Conservation (phyloP, 1,284 basidiomycete species). For the Pisolithus thermaeus region DNA sequence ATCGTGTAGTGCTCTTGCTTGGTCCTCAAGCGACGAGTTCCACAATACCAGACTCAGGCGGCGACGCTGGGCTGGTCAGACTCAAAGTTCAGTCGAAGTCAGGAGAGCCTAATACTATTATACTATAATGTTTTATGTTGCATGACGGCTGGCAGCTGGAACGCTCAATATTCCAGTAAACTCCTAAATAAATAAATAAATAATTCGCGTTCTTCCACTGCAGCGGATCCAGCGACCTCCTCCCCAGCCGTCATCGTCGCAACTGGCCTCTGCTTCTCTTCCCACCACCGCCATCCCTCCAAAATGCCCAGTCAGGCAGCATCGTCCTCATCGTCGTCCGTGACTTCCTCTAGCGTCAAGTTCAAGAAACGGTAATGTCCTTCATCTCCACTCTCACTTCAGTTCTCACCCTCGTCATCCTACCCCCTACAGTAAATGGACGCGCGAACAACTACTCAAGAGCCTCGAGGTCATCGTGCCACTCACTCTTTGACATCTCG, state of each 20-base stretch:
- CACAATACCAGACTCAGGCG: too few species aligned
- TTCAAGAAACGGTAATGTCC: constrained; percentile 33
- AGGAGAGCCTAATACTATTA: too few species aligned
- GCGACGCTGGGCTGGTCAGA: too few species aligned
- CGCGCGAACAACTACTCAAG: constrained; percentile 56
- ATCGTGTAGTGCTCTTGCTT: too few species aligned
- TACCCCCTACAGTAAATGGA: constrained; percentile 43
- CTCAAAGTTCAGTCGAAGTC: too few species aligned
- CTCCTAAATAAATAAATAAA: constrained; percentile 2
- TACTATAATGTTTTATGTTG: too few species aligned
- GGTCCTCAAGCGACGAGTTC: too few species aligned
- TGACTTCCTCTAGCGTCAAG: constrained; percentile 17
- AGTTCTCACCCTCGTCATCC: constrained; percentile 18
- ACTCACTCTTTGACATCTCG: constrained; percentile 6
- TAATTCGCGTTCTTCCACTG: constrained; percentile 29
- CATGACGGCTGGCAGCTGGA: too few species aligned
- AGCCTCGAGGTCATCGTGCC: constrained; percentile 46
- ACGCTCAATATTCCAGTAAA: too few species aligned
- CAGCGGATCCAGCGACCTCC: constrained; percentile 27
- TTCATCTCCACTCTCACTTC: constrained; percentile 15
- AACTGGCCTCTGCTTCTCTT: constrained; percentile 33
- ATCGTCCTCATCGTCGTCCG: constrained; percentile 21
- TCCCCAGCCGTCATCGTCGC: constrained; percentile 30
- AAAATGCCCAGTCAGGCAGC: constrained; percentile 26
- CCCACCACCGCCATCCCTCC: constrained; percentile 32